Evolutionary conservation across 495 filamentous ascomycete species (phyloP).

Genomic region (Hypoxylon cercidicola): DNA sequence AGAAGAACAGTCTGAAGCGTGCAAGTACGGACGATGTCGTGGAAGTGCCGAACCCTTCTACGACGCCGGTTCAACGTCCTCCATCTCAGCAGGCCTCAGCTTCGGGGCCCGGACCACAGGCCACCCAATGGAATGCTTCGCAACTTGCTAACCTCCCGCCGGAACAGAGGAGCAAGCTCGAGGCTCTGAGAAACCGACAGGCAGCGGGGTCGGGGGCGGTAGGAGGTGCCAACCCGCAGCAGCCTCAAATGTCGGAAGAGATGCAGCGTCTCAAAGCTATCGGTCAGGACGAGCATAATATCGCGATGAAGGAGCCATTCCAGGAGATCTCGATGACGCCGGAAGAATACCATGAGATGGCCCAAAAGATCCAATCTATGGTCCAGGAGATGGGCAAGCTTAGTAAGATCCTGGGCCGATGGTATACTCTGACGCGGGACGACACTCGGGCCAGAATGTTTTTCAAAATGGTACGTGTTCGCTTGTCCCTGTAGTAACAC

Average conservation of each 20-base stretch:
- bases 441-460: slow-evolving; percentile 56
- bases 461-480: slow-evolving; percentile 56
- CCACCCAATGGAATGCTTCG: slow-evolving; percentile 53
- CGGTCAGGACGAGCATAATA: slow-evolving; percentile 44
- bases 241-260: slow-evolving; percentile 35
- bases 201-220: slow-evolving; percentile 13
- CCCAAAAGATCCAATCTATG: slow-evolving; percentile 46
- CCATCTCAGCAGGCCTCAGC: slow-evolving; percentile 40
- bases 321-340: slow-evolving; percentile 53
- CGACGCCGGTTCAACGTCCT: slow-evolving; percentile 48
- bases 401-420: slow-evolving; percentile 48
- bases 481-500: slow-evolving; percentile 13
- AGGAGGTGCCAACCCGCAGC: slow-evolving; percentile 16
- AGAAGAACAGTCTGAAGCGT: slow-evolving; percentile 62
- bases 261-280: slow-evolving; percentile 48
- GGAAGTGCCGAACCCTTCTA: slow-evolving; percentile 61
- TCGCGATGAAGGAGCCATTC: slow-evolving; percentile 38
- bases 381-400: slow-evolving; percentile 49
- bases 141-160: slow-evolving; percentile 64
- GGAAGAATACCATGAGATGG: slow-evolving; percentile 49
- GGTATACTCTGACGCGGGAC: slow-evolving; percentile 56
- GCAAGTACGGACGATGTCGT: slow-evolving; percentile 69
- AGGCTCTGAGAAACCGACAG: slow-evolving; percentile 48
- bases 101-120: slow-evolving; percentile 29
- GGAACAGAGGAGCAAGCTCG: slow-evolving; percentile 59